Evolutionary conservation across 2,329 filamentous ascomycete genomes (phyloP).

Genomic region (Ilyonectria mors-panacis): DNA sequence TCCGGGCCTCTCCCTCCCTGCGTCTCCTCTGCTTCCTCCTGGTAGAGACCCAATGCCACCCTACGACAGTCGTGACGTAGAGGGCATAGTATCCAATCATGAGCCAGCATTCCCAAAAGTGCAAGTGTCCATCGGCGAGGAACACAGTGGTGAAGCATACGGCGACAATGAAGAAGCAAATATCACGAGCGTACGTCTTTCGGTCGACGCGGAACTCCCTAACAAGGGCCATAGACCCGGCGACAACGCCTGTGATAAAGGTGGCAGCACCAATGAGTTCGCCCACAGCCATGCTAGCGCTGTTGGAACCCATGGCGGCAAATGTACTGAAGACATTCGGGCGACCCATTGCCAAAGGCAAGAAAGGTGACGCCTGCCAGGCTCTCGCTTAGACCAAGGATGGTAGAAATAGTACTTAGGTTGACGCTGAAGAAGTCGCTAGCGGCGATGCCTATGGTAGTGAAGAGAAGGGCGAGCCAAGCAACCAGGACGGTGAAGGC

Average conservation of each 20-base stretch:
- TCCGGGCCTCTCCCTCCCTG: constrained; percentile 79
- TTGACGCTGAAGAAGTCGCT: constrained; percentile 99
- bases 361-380: constrained; percentile 96
- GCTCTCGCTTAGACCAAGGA: constrained; percentile 95
- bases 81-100: constrained; percentile 95
- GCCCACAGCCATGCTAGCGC: constrained; percentile 95
- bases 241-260: constrained; percentile 97
- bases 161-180: constrained; percentile 91
- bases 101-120: constrained; percentile 87
- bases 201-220: constrained; percentile 92
- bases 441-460: constrained; percentile 96
- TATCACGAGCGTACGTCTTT: constrained; percentile 91
- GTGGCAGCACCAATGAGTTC: constrained; percentile 95
- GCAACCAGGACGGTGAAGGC: constrained; percentile 84
- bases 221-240: constrained; percentile 97
- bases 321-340: constrained; percentile 99
- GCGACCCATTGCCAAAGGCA: constrained; percentile 97
- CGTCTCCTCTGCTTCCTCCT: constrained; percentile 72
- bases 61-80: constrained; percentile 90
- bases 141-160: constrained; percentile 91
- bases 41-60: constrained; percentile 90
- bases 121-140: constrained; percentile 85
- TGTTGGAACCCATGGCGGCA: constrained; percentile 96
- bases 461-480: constrained; percentile 93
- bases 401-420: constrained; percentile 89